Base-by-base conservation (phyloP, 2,329 filamentous ascomycete genomes). In the Scolecobasidium constrictum region DNA sequence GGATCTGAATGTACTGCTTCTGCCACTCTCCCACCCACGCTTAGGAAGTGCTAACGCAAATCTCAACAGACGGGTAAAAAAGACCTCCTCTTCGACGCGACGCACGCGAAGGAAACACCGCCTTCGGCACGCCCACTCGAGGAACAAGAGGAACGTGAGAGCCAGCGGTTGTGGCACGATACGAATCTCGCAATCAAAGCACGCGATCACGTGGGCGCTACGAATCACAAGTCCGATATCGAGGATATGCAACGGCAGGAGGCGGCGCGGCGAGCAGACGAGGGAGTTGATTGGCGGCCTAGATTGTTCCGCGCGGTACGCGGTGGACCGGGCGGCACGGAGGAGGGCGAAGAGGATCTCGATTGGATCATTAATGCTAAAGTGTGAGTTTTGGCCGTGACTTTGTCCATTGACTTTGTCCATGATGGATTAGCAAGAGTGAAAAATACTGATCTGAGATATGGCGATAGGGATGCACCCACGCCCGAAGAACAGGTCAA, bases 341-440 rank as follows among this genome's bases (percentile, higher is more conserved):
- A 92, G 49, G 81, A 90, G 57, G 85, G 84, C 20, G 84, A 93
- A 59, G 86, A 93, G 57, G 86, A 85, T 50, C 67, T 98, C 21
- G 92, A 96, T 62, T 98, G 86, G 86, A 88, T 96, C 55, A 84
- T 98, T 55, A 83, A 90, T 60, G 82, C 88, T 2, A 71, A 80
- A 44, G 75, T 98, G 87, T 94, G 77, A 34, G 34, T 19, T 23
- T 16, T 12, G 7, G 3, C 7, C n/a, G 37, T 21, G 13, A 13
- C 13, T 18, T 16, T 17, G 16, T 7, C n/a, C 3, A 5, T 4
- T 7, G 5, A 7, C 21, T 39, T 44, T 15, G 17, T 23, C 31
- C 18, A 22, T 22, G 17, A 13, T 7, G 38, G n/a, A 17, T 21
- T 46, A 46, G n/a, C n/a, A n/a, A n/a, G n/a, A n/a, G n/a, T n/a